Evolutionary conservation across 306 rosid species (phyloP).

Genomic region (Crataegus laevigata): DNA sequence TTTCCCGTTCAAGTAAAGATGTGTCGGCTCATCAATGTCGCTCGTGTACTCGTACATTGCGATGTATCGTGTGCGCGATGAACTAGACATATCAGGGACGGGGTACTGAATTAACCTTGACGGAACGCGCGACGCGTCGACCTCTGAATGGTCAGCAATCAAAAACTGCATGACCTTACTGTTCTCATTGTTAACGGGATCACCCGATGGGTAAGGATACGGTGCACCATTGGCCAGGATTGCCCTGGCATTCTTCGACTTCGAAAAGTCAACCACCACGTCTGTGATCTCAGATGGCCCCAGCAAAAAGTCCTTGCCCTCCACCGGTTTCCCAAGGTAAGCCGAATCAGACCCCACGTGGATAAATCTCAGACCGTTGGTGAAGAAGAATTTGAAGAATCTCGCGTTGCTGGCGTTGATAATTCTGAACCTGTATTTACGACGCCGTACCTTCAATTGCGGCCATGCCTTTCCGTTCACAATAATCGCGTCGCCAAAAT

Average conservation of each 20-base stretch:
- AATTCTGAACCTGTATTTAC: slow-evolving; percentile 63
- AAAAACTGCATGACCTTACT: slow-evolving; percentile 59
- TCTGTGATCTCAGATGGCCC: slow-evolving; percentile 97
- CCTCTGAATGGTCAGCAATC: slow-evolving; percentile 15
- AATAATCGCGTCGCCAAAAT: slow-evolving; percentile 59
- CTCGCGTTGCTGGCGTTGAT: slow-evolving; percentile 83
- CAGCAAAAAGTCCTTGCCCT: slow-evolving; percentile 24
- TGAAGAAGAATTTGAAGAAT: slow-evolving; percentile 56
- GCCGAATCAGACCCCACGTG: slow-evolving; percentile 69
- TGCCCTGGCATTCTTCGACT: slow-evolving; percentile 17
- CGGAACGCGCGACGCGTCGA: slow-evolving; percentile 46
- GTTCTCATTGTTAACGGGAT: slow-evolving; percentile 44
- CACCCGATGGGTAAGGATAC: slow-evolving; percentile 70
- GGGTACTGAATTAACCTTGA: slow-evolving; percentile 40
- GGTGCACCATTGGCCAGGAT: slow-evolving; percentile 54
- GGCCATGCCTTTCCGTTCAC: slow-evolving; percentile 96
- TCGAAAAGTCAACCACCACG: slow-evolving; percentile 54
- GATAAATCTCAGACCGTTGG: slow-evolving; percentile 44
- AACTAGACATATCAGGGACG: slow-evolving; percentile 25
- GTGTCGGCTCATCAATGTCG: slow-evolving; percentile 48
- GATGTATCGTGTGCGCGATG: slow-evolving; percentile 43
- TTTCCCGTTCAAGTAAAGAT: slow-evolving; percentile 54
- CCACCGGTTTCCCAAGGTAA: slow-evolving; percentile 38
- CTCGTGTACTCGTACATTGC: slow-evolving; percentile 74
- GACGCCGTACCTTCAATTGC: slow-evolving; percentile 44